Percentiles rank a stretch among this genome's conserved stretches.
phyloP scores from a whole-genome alignment of 805 yeast genomes.

The Barnettozyma wickerhamii region DNA sequence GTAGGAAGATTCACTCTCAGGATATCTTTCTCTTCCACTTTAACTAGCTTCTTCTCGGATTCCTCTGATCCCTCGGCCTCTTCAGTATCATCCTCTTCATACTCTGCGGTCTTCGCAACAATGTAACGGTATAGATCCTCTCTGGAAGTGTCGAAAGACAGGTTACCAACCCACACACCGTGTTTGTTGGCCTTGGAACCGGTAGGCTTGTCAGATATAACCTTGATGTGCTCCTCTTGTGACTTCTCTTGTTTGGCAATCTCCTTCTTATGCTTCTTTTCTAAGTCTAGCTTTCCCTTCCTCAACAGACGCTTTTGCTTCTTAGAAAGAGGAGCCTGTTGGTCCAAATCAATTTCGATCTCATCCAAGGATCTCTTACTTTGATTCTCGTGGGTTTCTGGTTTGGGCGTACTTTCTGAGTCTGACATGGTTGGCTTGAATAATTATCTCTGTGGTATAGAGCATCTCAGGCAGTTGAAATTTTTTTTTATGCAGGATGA shows the following conservation, averaged over 20 bases:
- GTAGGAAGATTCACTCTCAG: constrained; percentile 79
- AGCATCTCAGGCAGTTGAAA: constrained; percentile 5
- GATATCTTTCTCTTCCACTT: constrained; percentile 54
- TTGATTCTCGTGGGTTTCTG: constrained; percentile 1
- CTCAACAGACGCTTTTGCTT: constrained; percentile 85
- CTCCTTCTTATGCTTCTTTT: constrained; percentile 43
- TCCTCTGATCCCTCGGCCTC: constrained; percentile 22
- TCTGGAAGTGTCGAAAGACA: constrained; percentile 76
- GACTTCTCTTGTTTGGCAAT: constrained; percentile 26
- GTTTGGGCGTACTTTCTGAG: constrained; percentile 5
- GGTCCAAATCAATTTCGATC: constrained; percentile 63
- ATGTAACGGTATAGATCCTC: constrained; percentile 70
- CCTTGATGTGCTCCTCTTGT: constrained; percentile 3
- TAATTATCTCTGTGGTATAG: neutral
- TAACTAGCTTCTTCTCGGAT: constrained; percentile 20
- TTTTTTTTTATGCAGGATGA: neutral
- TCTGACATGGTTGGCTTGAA: constrained; percentile 7
- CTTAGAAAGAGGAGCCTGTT: constrained; percentile 80
- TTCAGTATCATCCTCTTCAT: constrained; percentile 25
- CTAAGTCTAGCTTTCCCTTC: constrained; percentile 64
- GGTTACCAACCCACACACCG: constrained; percentile 94
- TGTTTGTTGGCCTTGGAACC: constrained; percentile 35
- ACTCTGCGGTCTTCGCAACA: constrained; percentile 48
- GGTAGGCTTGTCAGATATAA: constrained; percentile 29
- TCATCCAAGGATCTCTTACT: constrained; percentile 30